These are phyloP conservation scores for Corylus heterophylla DNA, from an alignment of 306 rosid genomes.

Conservation along the genomic window DNA sequence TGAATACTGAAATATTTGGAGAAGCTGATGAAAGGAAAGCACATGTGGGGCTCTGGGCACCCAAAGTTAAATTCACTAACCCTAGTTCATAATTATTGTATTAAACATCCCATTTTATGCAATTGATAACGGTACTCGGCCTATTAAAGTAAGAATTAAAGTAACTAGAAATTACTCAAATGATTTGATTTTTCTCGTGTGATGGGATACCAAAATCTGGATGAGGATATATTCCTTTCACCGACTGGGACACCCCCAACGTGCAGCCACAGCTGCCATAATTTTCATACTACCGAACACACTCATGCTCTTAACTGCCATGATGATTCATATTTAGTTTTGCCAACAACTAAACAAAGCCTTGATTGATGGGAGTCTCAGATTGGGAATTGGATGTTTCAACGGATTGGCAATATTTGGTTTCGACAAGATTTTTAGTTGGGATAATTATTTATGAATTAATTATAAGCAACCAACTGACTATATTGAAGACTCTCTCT, in stretches of 20 bases:
- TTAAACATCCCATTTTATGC: too few relatives aligned
- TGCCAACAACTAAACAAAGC: constrained; percentile 24
- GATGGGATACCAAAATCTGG: neutral
- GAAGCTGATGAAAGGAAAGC: neutral
- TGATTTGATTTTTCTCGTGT: neutral
- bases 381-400: constrained; percentile 30
- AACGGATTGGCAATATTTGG: constrained; percentile 12
- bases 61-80: neutral
- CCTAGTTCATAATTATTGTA: neutral
- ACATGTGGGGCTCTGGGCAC: neutral
- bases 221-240: neutral
- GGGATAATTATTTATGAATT: constrained; percentile 13
- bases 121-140: too few relatives aligned
- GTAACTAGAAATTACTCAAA: neutral
- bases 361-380: constrained; percentile 14
- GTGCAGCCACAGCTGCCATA: neutral
- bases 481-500: too few relatives aligned
- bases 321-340: constrained; percentile 27
- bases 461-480: constrained; percentile 3
- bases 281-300: constrained; percentile 25
- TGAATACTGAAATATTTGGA: neutral
- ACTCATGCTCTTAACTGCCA: constrained; percentile 45
- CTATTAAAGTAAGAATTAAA: neutral
- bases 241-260: too few relatives aligned
- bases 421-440: constrained; percentile 18